Conservation (phyloP, 768 basidiomycete species). For the Leucogyrophana mollusca region DNA sequence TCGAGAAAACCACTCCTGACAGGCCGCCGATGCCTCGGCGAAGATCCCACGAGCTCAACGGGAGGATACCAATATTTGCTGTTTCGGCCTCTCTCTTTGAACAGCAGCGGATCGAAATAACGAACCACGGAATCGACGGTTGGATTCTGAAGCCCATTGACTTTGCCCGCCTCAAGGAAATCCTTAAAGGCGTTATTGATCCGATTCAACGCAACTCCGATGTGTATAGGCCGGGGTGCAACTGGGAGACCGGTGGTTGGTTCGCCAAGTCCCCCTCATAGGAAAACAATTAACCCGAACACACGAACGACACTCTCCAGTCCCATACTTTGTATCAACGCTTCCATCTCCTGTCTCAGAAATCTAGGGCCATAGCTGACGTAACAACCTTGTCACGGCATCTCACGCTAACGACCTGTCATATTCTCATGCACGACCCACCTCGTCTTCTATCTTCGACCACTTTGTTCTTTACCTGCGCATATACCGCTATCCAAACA, state of each 20-base stretch:
- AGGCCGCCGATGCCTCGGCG: slow-evolving; percentile 17
- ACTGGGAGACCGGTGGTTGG: slow-evolving; percentile 69
- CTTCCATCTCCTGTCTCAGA: too few species aligned
- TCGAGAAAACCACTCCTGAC: slow-evolving; percentile 39
- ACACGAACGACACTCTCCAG: neutral
- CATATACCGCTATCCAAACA: too few species aligned
- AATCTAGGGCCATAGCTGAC: too few species aligned
- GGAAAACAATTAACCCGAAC: too few species aligned
- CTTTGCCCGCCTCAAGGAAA: slow-evolving; percentile 59
- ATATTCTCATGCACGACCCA: too few species aligned
- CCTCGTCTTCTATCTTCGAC: too few species aligned
- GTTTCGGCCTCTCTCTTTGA: slow-evolving; percentile 75
- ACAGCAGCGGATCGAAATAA: slow-evolving; percentile 52
- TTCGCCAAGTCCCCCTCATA: slow-evolving; percentile 20
- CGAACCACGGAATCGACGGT: slow-evolving; percentile 64
- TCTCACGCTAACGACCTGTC: too few species aligned
- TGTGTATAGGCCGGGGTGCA: slow-evolving; percentile 48
- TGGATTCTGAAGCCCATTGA: slow-evolving; percentile 86
- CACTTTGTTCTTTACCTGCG: too few species aligned
- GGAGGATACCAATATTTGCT: slow-evolving; percentile 76
- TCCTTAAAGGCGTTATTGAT: slow-evolving; percentile 63
- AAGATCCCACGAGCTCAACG: slow-evolving; percentile 50
- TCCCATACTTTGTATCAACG: too few species aligned
- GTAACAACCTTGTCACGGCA: too few species aligned
- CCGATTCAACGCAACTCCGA: slow-evolving; percentile 47